Evolutionary conservation across 805 yeast species (phyloP).

Genomic region (Pichia ethanolica): DNA sequence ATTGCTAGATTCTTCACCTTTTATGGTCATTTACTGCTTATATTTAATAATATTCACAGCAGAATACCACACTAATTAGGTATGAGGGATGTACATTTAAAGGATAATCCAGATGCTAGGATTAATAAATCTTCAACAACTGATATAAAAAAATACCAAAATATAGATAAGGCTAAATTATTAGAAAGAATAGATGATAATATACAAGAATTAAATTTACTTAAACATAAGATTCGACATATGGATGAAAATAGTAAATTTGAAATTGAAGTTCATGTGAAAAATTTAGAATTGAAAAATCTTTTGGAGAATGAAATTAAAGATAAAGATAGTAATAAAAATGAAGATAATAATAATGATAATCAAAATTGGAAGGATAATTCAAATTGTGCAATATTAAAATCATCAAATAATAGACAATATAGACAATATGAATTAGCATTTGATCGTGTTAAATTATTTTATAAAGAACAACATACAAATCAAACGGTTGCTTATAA

Average conservation of each 20-base stretch:
- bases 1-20: too few relatives aligned
- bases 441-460: constrained; percentile 56
- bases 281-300: constrained; percentile 7
- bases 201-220: constrained; percentile 33
- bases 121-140: not conserved
- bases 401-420: constrained; percentile 23
- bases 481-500: constrained; percentile 68
- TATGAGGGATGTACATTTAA: too few relatives aligned
- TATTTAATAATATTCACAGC: too few relatives aligned
- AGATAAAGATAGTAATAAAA: not conserved
- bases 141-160: constrained; percentile 17
- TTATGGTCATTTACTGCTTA: too few relatives aligned
- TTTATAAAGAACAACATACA: constrained; percentile 61
- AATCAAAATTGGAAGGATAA: constrained; percentile 18
- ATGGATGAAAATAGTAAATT: not conserved
- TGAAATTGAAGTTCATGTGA: not conserved
- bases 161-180: constrained; percentile 26
- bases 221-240: constrained; percentile 20
- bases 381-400: constrained; percentile 15
- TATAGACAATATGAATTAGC: constrained; percentile 66
- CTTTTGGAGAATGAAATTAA: not conserved
- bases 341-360: not conserved
- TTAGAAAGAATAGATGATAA: constrained; percentile 37
- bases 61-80: too few relatives aligned
- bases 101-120: too few relatives aligned